Evolutionary conservation across 306 rosid genomes (phyloP), one percentile per base, ranked within the genome.

Genomic region (Sophora flavescens): DNA sequence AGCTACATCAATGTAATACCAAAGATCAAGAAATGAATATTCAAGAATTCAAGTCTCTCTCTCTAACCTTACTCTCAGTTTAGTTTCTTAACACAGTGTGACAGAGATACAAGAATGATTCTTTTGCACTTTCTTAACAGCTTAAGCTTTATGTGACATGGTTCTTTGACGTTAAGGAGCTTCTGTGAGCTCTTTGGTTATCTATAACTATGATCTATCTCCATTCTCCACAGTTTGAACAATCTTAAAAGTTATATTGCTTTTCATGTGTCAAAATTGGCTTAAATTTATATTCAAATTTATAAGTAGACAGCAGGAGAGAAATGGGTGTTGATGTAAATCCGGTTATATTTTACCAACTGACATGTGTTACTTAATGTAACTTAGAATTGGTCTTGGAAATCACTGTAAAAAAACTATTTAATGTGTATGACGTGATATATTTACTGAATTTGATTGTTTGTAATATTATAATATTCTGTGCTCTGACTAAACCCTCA

Each of bases 371-470:
- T 66, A 38, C 6, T n/a, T 44, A 44, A 5, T 45, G 54, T 22
- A 45, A 42, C 22, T 22, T 42, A 3, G 56, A 26, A 39, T 72
- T 3, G 5, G 39, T 30, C 41, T 41, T 58, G 68, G 67, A 57
- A 42, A 17, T 48, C 77, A 72, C 67, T 51, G 39, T 16, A 2
- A 38, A 17, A 70, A 70, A 17, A 35, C n/a, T 64, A 64, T 45
- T 16, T 52, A 26, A 15, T 28, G 18, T 75, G 63, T 36, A 51
- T 63, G 72, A 6, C 60, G 42, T 35, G 36, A 22, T 15, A 38
- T 61, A 52, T 51, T 50, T 56, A 50, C 33, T 30, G n/a, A 30
- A 17, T 30, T 42, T 79, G 67, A 48, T 50, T 16, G 5, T 18
- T 41, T 62, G 15, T 53, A 15, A 41, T 72, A 8, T 14, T 5